A percentile compares a stretch with the other conserved stretches of the same genome.
Conservation (phyloP, 2,329 filamentous ascomycete genomes). For the Aspergillus ochraceoroseus region DNA sequence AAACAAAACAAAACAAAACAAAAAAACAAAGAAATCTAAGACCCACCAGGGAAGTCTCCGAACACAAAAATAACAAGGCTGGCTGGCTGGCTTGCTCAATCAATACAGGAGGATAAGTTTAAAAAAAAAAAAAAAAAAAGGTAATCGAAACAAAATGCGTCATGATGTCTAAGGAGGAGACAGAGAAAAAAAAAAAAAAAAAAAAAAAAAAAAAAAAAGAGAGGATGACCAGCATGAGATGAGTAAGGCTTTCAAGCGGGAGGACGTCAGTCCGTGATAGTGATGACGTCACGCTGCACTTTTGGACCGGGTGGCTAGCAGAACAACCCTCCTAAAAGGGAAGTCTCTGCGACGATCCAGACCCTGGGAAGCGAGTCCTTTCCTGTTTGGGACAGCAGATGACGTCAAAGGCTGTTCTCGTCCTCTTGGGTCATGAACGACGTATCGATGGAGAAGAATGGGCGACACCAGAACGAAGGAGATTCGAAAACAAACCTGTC, state of each 20-base stretch:
- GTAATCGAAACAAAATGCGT: slow-evolving; percentile 15
- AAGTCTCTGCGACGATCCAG: slow-evolving; percentile 20
- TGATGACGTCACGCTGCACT: slow-evolving; percentile 23
- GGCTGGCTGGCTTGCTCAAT: slow-evolving; percentile 16
- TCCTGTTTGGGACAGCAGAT: slow-evolving; percentile 16
- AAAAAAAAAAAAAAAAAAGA: neutral
- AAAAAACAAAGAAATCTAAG: slow-evolving; percentile 17
- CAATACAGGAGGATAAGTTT: slow-evolving; percentile 12
- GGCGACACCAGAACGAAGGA: neutral
- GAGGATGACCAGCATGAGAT: neutral
- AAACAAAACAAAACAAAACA: neutral
- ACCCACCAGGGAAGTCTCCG: slow-evolving; percentile 10
- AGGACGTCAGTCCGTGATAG: slow-evolving; percentile 12
- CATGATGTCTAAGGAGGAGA: slow-evolving; percentile 13
- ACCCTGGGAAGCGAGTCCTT: slow-evolving; percentile 17
- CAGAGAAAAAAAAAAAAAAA: slow-evolving; percentile 3
- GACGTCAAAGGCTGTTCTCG: slow-evolving; percentile 23
- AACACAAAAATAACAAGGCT: slow-evolving; percentile 10
- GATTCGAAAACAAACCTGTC: slow-evolving; percentile 4
- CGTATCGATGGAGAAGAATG: slow-evolving; percentile 1
- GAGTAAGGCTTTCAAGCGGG: neutral
- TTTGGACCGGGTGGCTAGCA: slow-evolving; percentile 14
- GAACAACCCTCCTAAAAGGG: slow-evolving; percentile 11
- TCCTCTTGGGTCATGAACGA: slow-evolving; percentile 20
- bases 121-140: slow-evolving; percentile 10